Base-by-base conservation (phyloP, 345 rosid genomes). In the Passiflora organensis region DNA sequence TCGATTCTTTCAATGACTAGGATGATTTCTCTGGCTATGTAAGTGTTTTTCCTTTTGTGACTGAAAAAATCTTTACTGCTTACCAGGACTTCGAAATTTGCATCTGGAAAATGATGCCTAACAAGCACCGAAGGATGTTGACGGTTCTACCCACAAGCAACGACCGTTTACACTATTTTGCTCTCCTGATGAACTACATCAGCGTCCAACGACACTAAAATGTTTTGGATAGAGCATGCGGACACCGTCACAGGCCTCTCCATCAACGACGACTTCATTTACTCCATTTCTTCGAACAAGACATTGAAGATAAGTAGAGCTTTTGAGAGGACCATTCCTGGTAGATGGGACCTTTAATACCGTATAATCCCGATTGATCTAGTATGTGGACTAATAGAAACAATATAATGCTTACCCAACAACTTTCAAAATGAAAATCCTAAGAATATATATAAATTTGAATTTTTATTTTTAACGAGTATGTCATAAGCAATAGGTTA, bases 251-350 rank as follows among this genome's bases (percentile, higher is more conserved):
- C 95, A 0, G 85, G 76, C 6, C 85, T 88, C 10, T 88, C 90
- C 42, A 80, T 73, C 13, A 74, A 61, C 43, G 58, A 67, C 47
- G 85, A 84, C 3, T 56, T 82, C 51, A 72, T 88, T 48, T 87
- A 84, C 74, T 85, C 98, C 0, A 91, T 86, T 56, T 91, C 96
- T 10, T 91, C 96, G 98, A 96, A 91, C 55, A 83, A 70, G 68
- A 74, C 77, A 10, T 62, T 91, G 66, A 91, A 28, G 34, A 28
- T 28, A 28, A 2, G 34, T 3, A 28, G 34, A 28, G 34, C 34
- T 3, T 28, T 8, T 28, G 34, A 28, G n/a, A n/a, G n/a, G n/a
- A n/a, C n/a, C n/a, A n/a, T n/a, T n/a, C n/a, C n/a, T n/a, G n/a
- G n/a, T n/a, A n/a, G n/a, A n/a, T n/a, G n/a, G n/a, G n/a, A n/a